Percentiles rank a stretch among this genome's conserved stretches.
These are phyloP conservation scores for Leccinum subspadiceum DNA, from an alignment of 1,284 basidiomycete species.

Conservation along the genomic window DNA sequence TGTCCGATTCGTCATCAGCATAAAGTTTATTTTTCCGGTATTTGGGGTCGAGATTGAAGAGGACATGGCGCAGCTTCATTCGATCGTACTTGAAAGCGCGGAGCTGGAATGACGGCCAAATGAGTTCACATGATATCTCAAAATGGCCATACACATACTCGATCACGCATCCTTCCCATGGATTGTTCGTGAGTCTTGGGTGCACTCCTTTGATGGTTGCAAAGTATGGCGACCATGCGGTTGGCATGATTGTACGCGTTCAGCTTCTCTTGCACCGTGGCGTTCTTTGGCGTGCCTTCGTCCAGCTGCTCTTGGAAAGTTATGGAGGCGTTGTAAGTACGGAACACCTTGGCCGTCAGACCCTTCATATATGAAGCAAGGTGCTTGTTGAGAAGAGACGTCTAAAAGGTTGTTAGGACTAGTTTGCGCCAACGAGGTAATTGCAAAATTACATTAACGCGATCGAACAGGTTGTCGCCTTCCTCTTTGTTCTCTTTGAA, in stretches of 20 bases:
- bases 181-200: slow-evolving; percentile 89
- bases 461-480: slow-evolving; percentile 91
- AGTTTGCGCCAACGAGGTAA: slow-evolving; percentile 6
- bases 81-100: slow-evolving; percentile 89
- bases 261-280: slow-evolving; percentile 86
- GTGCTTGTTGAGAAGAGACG: slow-evolving; percentile 84
- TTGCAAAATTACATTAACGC: slow-evolving; percentile 66
- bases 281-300: slow-evolving; percentile 66
- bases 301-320: slow-evolving; percentile 91
- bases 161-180: slow-evolving; percentile 90
- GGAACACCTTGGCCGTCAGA: slow-evolving; percentile 96
- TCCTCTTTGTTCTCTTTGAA: slow-evolving; percentile 90
- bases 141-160: slow-evolving; percentile 48
- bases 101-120: slow-evolving; percentile 41
- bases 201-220: slow-evolving; percentile 95
- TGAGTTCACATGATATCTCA: slow-evolving; percentile 1
- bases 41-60: slow-evolving; percentile 75
- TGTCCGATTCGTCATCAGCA: slow-evolving; percentile 81
- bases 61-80: slow-evolving; percentile 83
- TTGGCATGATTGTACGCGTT: slow-evolving; percentile 96
- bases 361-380: slow-evolving; percentile 92
- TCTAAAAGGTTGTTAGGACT: slow-evolving; percentile 48
- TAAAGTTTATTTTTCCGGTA: slow-evolving; percentile 83
- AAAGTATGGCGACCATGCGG: slow-evolving; percentile 91
- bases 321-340: slow-evolving; percentile 96